Evolutionary conservation across 345 rosid species (phyloP), one percentile per base, ranked within the genome.

Genomic region (Schrenkiella parvula): DNA sequence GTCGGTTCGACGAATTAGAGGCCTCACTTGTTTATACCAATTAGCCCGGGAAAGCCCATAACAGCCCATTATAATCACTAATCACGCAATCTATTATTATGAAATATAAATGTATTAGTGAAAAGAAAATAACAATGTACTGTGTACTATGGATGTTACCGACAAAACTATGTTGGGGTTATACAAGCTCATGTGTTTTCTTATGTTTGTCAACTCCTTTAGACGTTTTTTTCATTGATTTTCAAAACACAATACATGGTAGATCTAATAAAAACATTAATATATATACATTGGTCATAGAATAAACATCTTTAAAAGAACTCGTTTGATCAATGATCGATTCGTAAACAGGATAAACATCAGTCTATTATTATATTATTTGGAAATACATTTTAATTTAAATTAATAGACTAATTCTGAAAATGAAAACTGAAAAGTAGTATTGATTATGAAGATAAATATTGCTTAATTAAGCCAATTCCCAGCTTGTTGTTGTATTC

Each of bases 381-480:
- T 1, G 8, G 23, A 29, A 29, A 8, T 55, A 31, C 23, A 22
- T 41, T 41, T 68, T 7, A 21, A 17, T 18, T 3, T 23, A 56
- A 34, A n/a, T n/a, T n/a, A n/a, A n/a, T n/a, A n/a, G 32, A 56
- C 17, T 44, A 32, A 6, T 11, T 57, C 23, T 32, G 22, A 12
- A 31, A 26, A 37, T 38, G 21, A 37, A 35, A 70, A 23, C 50
- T 48, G 26, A 9, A 48, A 48, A 22, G 37, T 25, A 22, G 37
- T 25, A 54, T 18, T 52, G 63, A 41, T 60, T 29, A 64, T 15
- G 42, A 72, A 43, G 4, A 34, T 6, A 21, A 2, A 48, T 26
- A 21, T 26, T 74, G 42, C 28, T 58, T 57, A 59, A 74, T 59
- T 41, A 66, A 74, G 39, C 8, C 39, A 59, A 46, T 25, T 29